These are phyloP conservation scores for Penicillium paneum DNA, from an alignment of 2,329 filamentous ascomycete species.

Conservation along the genomic window DNA sequence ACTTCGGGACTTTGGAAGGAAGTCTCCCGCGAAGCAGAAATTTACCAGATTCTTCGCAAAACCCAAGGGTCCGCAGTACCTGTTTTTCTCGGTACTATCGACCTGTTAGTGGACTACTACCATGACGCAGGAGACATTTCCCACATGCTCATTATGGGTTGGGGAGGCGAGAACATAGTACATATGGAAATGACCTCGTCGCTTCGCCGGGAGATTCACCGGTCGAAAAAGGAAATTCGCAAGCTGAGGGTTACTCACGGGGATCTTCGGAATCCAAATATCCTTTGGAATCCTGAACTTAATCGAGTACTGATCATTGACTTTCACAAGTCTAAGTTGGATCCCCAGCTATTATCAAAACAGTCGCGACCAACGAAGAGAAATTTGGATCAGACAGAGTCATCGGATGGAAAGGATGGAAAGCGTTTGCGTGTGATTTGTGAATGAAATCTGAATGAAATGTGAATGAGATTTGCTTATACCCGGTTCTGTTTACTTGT, in stretches of 20 bases:
- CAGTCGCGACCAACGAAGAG: not conserved
- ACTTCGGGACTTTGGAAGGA: conserved; percentile 10
- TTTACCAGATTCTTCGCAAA: not conserved
- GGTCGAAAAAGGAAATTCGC: not conserved
- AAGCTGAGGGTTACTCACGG: conserved; percentile 21
- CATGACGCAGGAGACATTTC: conserved; percentile 13
- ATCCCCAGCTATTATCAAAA: not conserved
- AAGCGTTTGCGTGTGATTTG: not conserved
- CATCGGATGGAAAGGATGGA: not conserved
- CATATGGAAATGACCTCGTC: not conserved
- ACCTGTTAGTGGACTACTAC: conserved; percentile 9
- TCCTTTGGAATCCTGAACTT: not conserved
- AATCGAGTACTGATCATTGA: not conserved
- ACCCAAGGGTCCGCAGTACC: conserved; percentile 29
- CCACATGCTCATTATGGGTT: conserved; percentile 33
- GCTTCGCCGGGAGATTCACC: not conserved
- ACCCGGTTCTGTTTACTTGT: too few relatives aligned
- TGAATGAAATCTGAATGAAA: not conserved
- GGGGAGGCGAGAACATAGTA: conserved; percentile 11
- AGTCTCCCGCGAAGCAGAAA: too few relatives aligned
- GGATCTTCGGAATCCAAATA: not conserved
- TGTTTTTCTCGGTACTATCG: conserved; percentile 27
- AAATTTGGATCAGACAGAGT: not conserved
- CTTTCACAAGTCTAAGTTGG: not conserved
- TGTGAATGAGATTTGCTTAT: not conserved